Evolutionary conservation across 1,284 basidiomycete species (phyloP).

Genomic region (Sphaerobolus stellatus): DNA sequence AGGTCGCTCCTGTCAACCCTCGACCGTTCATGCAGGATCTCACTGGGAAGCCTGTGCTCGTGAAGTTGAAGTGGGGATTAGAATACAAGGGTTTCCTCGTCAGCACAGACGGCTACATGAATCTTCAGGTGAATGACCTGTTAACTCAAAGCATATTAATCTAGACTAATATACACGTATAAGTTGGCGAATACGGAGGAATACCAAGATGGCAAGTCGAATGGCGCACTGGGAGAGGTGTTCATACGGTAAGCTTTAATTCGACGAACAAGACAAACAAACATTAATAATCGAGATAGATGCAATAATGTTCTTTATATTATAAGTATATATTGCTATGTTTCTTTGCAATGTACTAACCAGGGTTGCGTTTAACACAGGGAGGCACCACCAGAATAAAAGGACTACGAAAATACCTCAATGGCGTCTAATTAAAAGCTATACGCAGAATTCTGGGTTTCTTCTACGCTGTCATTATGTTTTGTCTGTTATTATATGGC

Average conservation of each 20-base stretch:
- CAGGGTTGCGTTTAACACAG: background rate
- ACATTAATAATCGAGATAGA: slow-evolving; percentile 29
- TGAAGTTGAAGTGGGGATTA: slow-evolving; percentile 97
- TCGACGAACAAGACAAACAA: slow-evolving; percentile 26
- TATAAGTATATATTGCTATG: slow-evolving; percentile 54
- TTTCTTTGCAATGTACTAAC: background rate
- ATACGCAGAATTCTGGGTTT: no score
- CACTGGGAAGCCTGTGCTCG: slow-evolving; percentile 95
- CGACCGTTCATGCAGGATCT: slow-evolving; percentile 99
- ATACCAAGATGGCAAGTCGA: slow-evolving; percentile 94
- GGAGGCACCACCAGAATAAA: slow-evolving; percentile 2
- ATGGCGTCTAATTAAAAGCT: no score
- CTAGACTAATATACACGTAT: slow-evolving; percentile 5
- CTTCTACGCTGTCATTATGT: no score
- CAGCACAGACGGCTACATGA: slow-evolving; percentile 99
- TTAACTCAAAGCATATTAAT: background rate
- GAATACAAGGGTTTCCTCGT: slow-evolving; percentile 99
- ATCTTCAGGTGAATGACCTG: slow-evolving; percentile 77
- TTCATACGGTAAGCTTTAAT: slow-evolving; percentile 80
- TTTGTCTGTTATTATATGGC: slow-evolving; percentile 1
- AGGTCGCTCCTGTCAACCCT: slow-evolving; percentile 83
- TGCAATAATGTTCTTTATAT: slow-evolving; percentile 95
- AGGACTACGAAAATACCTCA: no score
- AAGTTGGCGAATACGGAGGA: slow-evolving; percentile 98
- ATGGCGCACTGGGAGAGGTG: slow-evolving; percentile 95